A percentile compares a stretch with the other conserved stretches of the same genome.
Evolutionary conservation across 208 protist species (phyloP).

Genomic region (Leishmania major): DNA sequence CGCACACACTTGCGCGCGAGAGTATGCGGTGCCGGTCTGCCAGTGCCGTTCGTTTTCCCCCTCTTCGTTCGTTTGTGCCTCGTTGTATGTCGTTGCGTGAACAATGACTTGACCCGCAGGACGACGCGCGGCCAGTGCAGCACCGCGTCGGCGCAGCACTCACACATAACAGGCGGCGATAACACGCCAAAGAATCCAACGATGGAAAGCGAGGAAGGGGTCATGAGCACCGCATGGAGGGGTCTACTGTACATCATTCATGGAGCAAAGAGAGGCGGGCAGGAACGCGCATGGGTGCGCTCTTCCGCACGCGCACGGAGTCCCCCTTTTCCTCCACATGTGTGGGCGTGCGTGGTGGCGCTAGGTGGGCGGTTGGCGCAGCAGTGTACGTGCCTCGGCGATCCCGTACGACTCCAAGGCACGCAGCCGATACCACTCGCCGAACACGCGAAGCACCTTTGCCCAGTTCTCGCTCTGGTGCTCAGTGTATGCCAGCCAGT

Average conservation of each 20-base stretch:
- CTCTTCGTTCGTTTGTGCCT: neutral
- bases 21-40: neutral
- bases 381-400: conserved; percentile 1
- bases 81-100: neutral
- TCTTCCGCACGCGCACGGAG: neutral
- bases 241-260: neutral
- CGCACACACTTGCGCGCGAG: neutral
- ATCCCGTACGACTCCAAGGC: conserved; percentile 48
- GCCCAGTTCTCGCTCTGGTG: conserved; percentile 40
- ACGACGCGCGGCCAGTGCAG: neutral
- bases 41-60: neutral
- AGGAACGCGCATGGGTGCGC: neutral
- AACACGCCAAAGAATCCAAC: neutral
- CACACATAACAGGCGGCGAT: neutral
- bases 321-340: neutral
- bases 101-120: neutral
- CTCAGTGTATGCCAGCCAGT: conserved; percentile 47
- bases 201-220: neutral
- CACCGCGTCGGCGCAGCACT: neutral
- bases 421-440: conserved; percentile 80
- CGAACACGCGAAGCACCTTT: conserved; percentile 62
- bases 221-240: neutral
- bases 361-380: conserved; percentile 9
- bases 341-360: neutral
- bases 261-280: neutral